Evolutionary conservation across 495 filamentous ascomycete genomes (phyloP).

Genomic region (Aspergillus nanangensis): DNA sequence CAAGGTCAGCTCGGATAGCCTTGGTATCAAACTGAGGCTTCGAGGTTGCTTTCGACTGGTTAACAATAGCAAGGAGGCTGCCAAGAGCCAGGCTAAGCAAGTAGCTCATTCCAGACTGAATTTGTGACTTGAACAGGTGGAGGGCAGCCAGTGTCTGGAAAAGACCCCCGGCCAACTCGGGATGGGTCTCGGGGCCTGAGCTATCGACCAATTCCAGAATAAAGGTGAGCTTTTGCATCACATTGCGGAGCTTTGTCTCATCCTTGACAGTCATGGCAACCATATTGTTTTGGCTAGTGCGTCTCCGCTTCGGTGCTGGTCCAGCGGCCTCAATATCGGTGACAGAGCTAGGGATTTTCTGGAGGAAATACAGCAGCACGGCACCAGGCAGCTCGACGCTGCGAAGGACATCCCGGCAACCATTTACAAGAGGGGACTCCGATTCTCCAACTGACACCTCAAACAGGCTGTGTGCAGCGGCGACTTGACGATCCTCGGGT

Average conservation of each 20-base stretch:
- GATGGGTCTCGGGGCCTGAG: constrained; percentile 65
- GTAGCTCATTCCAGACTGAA: constrained; percentile 77
- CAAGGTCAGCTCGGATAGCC: constrained; percentile 74
- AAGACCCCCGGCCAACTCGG: constrained; percentile 66
- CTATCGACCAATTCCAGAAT: constrained; percentile 83
- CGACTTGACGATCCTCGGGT: constrained; percentile 55
- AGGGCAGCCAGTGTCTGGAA: constrained; percentile 82
- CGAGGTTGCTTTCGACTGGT: constrained; percentile 58
- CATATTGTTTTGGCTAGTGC: constrained; percentile 64
- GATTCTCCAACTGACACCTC: constrained; percentile 39
- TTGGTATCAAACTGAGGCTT: constrained; percentile 65
- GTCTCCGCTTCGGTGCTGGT: constrained; percentile 67
- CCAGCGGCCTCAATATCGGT: constrained; percentile 59
- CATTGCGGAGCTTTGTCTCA: constrained; percentile 52
- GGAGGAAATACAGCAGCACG: constrained; percentile 63
- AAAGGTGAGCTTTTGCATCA: constrained; percentile 72
- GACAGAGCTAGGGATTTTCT: constrained; percentile 59
- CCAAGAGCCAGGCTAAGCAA: constrained; percentile 74
- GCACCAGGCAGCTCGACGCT: constrained; percentile 63
- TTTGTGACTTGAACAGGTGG: constrained; percentile 68
- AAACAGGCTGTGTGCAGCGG: constrained; percentile 57
- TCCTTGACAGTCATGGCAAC: constrained; percentile 37
- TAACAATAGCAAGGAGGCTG: constrained; percentile 73
- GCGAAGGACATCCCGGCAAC: constrained; percentile 64
- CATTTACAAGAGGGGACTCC: constrained; percentile 33